Base-by-base conservation (phyloP, 768 basidiomycete species). In the Roridomyces roridus region DNA sequence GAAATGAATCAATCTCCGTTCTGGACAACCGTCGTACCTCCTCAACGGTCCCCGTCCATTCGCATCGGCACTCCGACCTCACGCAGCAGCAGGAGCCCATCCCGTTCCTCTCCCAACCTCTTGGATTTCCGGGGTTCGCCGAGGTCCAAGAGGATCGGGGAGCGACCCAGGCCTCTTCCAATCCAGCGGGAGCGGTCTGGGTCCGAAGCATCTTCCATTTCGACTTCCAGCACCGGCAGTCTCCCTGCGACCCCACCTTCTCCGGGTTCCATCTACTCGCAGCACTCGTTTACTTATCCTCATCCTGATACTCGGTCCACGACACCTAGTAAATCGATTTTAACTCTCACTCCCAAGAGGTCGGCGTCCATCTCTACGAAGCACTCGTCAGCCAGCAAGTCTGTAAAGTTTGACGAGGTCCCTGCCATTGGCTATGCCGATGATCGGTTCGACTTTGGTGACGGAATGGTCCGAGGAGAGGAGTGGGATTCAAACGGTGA, bases 371-470 rank as follows among this genome's bases (percentile, higher is more conserved):
- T 82, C 46, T 83, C 82, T 6, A 80, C 75, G 14, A 74, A 72
- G 53, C 66, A 66, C 46, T 77, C 75, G 24, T 48, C 67, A 14
- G 36, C 71, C 6, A 73, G 68, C 61, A 85, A 85, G 49, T 87
- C 85, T 29, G 89, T 91, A 46, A 91, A 87, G 62, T 91, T 90
- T 59, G 85, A 85, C 25, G 86, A 88, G 54, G 74, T 77, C 49
- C 87, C 88, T 15, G 87, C 80, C 3, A 76, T 88, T 9, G 81
- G 87, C 65, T 85, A 86, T 52, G 63, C 72, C 21, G 71, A 64
- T 39, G 59, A 65, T 40, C 72, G 68, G 55, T 71, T 72, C 67
- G 68, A 70, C 34, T 43, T 66, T 21, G 65, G 62, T 36, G 61
- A 63, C 40, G 62, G 57, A 26, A 64, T 10, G 46, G 59, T 59